Evolutionary conservation across 1,284 basidiomycete species (phyloP).

Genomic region (Entoloma clypeatum): DNA sequence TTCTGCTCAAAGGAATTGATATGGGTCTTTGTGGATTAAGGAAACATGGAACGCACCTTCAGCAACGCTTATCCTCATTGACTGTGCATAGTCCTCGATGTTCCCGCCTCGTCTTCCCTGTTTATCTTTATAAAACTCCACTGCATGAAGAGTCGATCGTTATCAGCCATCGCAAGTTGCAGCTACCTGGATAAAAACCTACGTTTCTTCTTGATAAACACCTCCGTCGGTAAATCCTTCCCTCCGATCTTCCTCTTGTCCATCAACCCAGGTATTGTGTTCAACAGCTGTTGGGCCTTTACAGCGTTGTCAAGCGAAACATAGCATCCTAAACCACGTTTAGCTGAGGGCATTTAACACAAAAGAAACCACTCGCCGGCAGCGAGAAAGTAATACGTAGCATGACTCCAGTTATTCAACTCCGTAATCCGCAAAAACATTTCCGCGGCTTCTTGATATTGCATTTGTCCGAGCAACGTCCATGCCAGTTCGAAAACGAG

Average conservation of each 20-base stretch:
- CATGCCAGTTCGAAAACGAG: slow-evolving; percentile 75
- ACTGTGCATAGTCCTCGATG: slow-evolving; percentile 45
- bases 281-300: slow-evolving; percentile 57
- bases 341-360: slow-evolving; percentile 7
- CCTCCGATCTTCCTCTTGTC: slow-evolving; percentile 61
- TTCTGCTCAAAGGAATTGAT: too few species aligned
- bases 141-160: slow-evolving; percentile 31
- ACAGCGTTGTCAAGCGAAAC: slow-evolving; percentile 48
- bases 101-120: slow-evolving; percentile 51
- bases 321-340: slow-evolving; percentile 59
- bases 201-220: slow-evolving; percentile 72
- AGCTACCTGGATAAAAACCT: slow-evolving; percentile 15
- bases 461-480: slow-evolving; percentile 61
- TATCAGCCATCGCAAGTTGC: slow-evolving; percentile 1
- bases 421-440: slow-evolving; percentile 61
- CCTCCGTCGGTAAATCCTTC: slow-evolving; percentile 68
- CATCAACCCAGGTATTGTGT: slow-evolving; percentile 56
- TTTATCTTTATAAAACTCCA: slow-evolving; percentile 70
- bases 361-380: slow-evolving; percentile 42
- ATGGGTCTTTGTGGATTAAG: too few species aligned
- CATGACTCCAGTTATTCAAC: slow-evolving; percentile 73
- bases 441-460: slow-evolving; percentile 64
- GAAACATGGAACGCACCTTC: slow-evolving; percentile 55
- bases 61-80: slow-evolving; percentile 61
- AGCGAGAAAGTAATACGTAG: slow-evolving; percentile 72